These are phyloP conservation scores for Rasamsonia emersonii DNA, from an alignment of 2,329 filamentous ascomycete species.

Conservation along the genomic window DNA sequence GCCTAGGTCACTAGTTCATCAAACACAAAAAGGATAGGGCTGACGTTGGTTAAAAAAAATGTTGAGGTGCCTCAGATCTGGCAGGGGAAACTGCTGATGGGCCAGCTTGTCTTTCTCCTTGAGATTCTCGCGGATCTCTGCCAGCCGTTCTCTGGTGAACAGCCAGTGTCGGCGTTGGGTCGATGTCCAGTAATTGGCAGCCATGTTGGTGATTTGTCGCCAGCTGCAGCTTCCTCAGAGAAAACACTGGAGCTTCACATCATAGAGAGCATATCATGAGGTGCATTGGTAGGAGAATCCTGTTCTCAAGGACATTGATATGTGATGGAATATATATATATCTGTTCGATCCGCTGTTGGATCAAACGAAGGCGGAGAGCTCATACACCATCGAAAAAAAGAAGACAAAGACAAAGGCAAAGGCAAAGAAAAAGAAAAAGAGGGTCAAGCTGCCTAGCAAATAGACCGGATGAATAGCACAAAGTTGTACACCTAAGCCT, in stretches of 20 bases:
- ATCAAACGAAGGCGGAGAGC: no score
- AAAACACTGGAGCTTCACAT: not conserved
- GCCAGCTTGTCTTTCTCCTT: constrained; percentile 67
- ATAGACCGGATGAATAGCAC: no score
- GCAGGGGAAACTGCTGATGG: constrained; percentile 71
- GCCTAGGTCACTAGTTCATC: not conserved
- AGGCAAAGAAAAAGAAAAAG: no score
- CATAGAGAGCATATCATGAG: not conserved
- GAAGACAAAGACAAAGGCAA: no score
- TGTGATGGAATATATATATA: no score
- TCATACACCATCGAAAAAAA: no score
- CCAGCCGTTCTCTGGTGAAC: constrained; percentile 74
- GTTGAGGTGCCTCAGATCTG: constrained; percentile 70
- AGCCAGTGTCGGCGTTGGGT: constrained; percentile 87
- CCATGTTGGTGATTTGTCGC: constrained; percentile 48
- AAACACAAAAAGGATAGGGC: constrained; percentile 17
- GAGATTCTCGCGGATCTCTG: constrained; percentile 64
- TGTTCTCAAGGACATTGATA: no score
- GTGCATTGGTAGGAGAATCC: no score
- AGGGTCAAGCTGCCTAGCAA: no score
- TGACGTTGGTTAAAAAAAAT: constrained; percentile 88
- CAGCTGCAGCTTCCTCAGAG: not conserved
- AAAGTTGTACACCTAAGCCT: no score
- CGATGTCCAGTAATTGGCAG: constrained; percentile 94
- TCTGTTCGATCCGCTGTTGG: no score